Evolutionary conservation across 2,329 filamentous ascomycete species (phyloP).

Genomic region (Colletotrichum liriopes): DNA sequence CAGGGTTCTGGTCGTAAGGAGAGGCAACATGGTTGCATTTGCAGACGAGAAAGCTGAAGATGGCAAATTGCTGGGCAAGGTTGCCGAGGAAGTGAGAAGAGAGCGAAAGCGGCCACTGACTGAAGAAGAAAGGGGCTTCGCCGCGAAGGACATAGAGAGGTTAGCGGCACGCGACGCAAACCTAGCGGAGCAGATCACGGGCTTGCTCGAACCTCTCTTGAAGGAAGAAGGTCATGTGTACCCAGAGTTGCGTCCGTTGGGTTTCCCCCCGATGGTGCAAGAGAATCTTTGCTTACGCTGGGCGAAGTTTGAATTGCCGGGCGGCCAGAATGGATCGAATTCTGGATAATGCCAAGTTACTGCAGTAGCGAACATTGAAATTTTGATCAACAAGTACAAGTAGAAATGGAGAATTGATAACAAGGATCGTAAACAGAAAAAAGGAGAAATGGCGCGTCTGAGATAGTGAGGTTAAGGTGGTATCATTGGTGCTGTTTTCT

Average conservation of each 20-base stretch:
- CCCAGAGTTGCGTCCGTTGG: constrained; percentile 44
- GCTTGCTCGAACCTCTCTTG: constrained; percentile 47
- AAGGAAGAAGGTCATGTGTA: constrained; percentile 18
- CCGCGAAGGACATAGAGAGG: constrained; percentile 47
- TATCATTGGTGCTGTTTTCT: background rate
- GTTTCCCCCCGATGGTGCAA: constrained; percentile 39
- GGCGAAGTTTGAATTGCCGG: constrained; percentile 7
- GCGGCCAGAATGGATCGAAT: background rate
- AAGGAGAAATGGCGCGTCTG: background rate
- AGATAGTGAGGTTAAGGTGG: background rate
- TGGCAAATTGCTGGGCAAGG: constrained; percentile 31
- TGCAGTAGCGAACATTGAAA: background rate
- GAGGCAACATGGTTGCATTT: constrained; percentile 56
- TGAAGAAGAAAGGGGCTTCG: constrained; percentile 46
- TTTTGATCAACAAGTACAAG: background rate
- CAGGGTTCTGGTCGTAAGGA: constrained; percentile 57
- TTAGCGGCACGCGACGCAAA: constrained; percentile 46
- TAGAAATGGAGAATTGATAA: background rate
- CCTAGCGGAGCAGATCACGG: constrained; percentile 47
- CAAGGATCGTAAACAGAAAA: no score
- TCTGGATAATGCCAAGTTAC: background rate
- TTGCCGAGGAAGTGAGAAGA: constrained; percentile 45
- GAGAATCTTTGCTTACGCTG: constrained; percentile 30
- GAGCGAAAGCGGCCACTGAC: constrained; percentile 52
- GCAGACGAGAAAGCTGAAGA: constrained; percentile 26